A percentile compares a stretch with the other conserved stretches of the same genome.
Conservation (phyloP, 352 stramenopile species). For the Phytophthora constricta region DNA sequence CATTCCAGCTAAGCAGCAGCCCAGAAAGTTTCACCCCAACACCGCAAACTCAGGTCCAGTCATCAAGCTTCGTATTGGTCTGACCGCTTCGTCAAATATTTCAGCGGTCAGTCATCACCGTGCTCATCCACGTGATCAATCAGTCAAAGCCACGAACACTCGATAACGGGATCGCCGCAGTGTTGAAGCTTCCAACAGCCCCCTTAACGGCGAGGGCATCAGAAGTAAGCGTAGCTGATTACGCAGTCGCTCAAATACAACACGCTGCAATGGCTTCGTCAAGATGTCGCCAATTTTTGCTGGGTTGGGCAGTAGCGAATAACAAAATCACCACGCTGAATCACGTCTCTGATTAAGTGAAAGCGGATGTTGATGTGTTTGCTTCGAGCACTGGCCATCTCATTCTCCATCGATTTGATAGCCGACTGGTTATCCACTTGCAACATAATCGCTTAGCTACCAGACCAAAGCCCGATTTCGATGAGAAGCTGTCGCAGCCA, state of each 20-base stretch:
- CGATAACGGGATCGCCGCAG: too few species aligned
- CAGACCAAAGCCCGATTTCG: background rate
- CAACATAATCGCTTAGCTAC: background rate
- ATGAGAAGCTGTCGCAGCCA: background rate
- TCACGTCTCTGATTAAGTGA: conserved; percentile 13
- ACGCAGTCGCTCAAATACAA: conserved; percentile 12
- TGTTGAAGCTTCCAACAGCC: too few species aligned
- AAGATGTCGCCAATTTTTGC: conserved; percentile 11
- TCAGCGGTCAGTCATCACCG: too few species aligned
- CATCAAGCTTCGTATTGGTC: too few species aligned
- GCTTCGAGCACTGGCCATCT: background rate
- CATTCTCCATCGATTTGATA: conserved; percentile 1
- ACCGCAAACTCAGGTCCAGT: too few species aligned
- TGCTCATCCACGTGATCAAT: too few species aligned
- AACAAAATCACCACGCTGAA: background rate
- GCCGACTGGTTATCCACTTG: conserved; percentile 2
- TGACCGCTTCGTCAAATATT: too few species aligned
- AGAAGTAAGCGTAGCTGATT: background rate
- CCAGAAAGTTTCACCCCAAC: too few species aligned
- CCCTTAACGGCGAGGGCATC: too few species aligned
- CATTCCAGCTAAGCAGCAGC: too few species aligned
- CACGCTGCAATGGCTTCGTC: conserved; percentile 4
- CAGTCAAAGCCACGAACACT: too few species aligned
- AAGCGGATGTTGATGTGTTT: conserved; percentile 6
- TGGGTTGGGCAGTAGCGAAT: conserved; percentile 14